These are phyloP conservation scores for Aspergillus ostianus DNA, from an alignment of 495 filamentous ascomycete genomes.

Conservation along the genomic window DNA sequence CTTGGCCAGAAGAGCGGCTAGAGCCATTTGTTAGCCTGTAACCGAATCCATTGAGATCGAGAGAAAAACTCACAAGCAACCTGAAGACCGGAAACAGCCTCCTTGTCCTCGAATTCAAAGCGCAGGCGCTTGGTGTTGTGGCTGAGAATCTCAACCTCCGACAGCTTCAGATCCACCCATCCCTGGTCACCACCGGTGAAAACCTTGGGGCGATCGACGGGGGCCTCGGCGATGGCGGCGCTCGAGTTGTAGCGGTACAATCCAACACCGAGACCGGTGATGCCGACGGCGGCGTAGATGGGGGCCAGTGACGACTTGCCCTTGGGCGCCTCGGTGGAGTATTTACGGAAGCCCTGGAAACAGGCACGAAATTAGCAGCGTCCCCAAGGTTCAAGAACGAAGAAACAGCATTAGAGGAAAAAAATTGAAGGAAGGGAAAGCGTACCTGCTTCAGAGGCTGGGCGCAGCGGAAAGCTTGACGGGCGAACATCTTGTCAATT, in stretches of 20 bases:
- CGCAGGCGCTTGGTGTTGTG: conserved; percentile 87
- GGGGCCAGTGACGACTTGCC: conserved; percentile 42
- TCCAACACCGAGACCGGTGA: conserved; percentile 42
- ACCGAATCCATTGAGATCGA: not conserved
- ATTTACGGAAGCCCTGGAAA: conserved; percentile 50
- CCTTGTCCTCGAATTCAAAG: conserved; percentile 78
- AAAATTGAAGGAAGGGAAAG: not conserved
- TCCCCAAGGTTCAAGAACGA: not conserved
- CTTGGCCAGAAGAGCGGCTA: conserved; percentile 80
- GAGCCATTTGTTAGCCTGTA: not conserved
- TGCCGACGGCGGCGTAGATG: conserved; percentile 40
- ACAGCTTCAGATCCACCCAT: conserved; percentile 75
- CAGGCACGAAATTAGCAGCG: conserved; percentile 6
- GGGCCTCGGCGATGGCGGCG: conserved; percentile 30
- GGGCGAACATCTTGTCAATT: conserved; percentile 45
- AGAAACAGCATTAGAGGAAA: not conserved
- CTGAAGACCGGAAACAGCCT: conserved; percentile 76
- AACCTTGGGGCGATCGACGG: conserved; percentile 44
- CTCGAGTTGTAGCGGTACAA: conserved; percentile 43
- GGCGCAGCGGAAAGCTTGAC: conserved; percentile 47
- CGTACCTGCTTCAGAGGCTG: conserved; percentile 49
- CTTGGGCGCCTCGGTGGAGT: conserved; percentile 47
- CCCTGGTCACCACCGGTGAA: conserved; percentile 87
- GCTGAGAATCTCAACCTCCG: conserved; percentile 73
- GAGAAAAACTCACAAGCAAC: conserved; percentile 61